A percentile compares a stretch with the other conserved stretches of the same genome.
Evolutionary conservation across 495 filamentous ascomycete species (phyloP).

Genomic region (Talaromyces borbonicus): DNA sequence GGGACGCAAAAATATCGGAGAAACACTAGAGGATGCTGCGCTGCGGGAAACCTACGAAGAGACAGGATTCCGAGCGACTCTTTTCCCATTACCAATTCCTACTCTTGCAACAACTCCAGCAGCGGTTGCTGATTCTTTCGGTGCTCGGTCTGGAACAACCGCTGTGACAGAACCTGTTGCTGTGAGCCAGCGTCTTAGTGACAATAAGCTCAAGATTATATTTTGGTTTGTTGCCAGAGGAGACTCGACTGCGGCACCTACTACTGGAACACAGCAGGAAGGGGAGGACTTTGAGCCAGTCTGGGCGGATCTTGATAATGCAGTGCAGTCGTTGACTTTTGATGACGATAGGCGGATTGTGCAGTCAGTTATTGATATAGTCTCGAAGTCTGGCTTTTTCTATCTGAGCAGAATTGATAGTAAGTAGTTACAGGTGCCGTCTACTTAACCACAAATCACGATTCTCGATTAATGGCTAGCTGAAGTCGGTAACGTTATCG

Average conservation of each 20-base stretch:
- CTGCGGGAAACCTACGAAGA: constrained; percentile 11
- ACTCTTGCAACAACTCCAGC: background rate
- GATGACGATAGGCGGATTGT: background rate
- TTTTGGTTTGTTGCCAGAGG: background rate
- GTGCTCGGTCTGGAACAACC: background rate
- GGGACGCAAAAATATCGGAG: constrained; percentile 11
- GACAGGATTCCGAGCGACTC: constrained; percentile 4
- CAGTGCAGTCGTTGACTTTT: background rate
- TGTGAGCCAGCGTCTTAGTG: background rate
- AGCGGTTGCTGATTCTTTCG: background rate
- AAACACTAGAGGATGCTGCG: constrained; percentile 9
- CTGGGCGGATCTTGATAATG: background rate
- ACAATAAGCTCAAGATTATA: background rate
- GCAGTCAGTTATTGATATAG: background rate
- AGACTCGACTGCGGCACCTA: background rate
- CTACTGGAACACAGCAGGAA: background rate
- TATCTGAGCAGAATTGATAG: background rate
- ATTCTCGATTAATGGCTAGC: too few species aligned
- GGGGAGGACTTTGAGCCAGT: constrained; percentile 1
- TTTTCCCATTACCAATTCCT: constrained; percentile 1
- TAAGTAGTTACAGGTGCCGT: background rate
- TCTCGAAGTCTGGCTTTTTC: background rate
- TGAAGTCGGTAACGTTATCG: too few species aligned
- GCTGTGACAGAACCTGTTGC: constrained; percentile 1
- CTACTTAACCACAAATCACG: background rate